Conservation (phyloP, 768 basidiomycete genomes). For the Tulasnella sp. region DNA sequence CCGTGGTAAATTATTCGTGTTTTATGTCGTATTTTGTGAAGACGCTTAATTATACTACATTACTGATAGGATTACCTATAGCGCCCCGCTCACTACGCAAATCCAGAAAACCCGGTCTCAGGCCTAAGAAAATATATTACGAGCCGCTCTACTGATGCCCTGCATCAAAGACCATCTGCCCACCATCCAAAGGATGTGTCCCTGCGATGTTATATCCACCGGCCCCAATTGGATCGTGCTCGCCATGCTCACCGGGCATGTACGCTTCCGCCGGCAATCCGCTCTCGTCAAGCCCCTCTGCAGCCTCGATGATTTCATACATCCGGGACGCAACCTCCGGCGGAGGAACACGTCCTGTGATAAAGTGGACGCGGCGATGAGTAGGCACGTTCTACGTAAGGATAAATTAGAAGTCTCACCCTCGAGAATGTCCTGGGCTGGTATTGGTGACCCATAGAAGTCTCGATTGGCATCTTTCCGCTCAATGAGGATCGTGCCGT, state of each 20-base stretch:
- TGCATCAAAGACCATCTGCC: slow-evolving; percentile 24
- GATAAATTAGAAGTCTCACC: too few species aligned
- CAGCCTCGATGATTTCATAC: slow-evolving; percentile 86
- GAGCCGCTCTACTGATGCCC: slow-evolving; percentile 11
- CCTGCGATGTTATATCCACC: slow-evolving; percentile 10
- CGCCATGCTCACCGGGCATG: slow-evolving; percentile 40
- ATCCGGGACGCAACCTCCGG: slow-evolving; percentile 86
- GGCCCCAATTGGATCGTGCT: slow-evolving; percentile 20
- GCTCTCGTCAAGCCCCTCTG: slow-evolving; percentile 66
- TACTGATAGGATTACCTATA: too few species aligned
- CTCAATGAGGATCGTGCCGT: slow-evolving; percentile 90
- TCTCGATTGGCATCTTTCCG: slow-evolving; percentile 93
- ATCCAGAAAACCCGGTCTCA: too few species aligned
- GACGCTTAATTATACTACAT: too few species aligned
- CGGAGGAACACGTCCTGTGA: slow-evolving; percentile 75
- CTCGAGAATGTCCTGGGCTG: slow-evolving; percentile 81
- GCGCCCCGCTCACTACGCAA: too few species aligned
- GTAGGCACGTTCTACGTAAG: too few species aligned
- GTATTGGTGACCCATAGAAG: slow-evolving; percentile 87
- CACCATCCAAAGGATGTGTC: slow-evolving; percentile 16
- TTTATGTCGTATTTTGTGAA: too few species aligned
- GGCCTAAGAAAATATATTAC: too few species aligned
- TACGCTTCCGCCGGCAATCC: slow-evolving; percentile 70
- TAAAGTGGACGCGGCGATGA: too few species aligned
- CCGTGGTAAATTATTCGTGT: too few species aligned